phyloP scores from a whole-genome alignment of 805 yeast species.

The Ogataea pilisensis region DNA sequence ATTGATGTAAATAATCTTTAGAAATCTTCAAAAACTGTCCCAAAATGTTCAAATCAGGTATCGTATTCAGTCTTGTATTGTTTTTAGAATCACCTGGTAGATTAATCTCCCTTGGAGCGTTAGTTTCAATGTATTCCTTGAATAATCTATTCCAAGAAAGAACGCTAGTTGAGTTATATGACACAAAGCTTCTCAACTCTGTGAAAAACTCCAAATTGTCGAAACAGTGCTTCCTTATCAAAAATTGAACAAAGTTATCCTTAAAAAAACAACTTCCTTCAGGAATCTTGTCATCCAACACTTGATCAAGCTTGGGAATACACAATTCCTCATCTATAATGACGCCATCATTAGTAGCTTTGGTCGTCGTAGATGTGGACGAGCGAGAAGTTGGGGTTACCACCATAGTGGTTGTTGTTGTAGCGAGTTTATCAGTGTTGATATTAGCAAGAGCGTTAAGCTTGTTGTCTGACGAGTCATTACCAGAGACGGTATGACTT shows the following conservation, averaged over 20 bases:
- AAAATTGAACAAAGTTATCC: slow-evolving; percentile 25
- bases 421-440: neutral
- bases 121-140: slow-evolving; percentile 24
- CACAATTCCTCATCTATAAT: neutral
- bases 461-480: neutral
- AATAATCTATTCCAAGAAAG: slow-evolving; percentile 27
- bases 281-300: slow-evolving; percentile 24
- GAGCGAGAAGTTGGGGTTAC: neutral
- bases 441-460: neutral
- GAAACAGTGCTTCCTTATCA: slow-evolving; percentile 29
- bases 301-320: slow-evolving; percentile 27
- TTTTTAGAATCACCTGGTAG: slow-evolving; percentile 27
- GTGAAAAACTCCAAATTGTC: slow-evolving; percentile 34
- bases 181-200: slow-evolving; percentile 21
- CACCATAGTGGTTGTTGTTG: neutral
- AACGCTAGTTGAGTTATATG: slow-evolving; percentile 9
- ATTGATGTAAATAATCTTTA: slow-evolving; percentile 24
- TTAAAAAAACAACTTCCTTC: slow-evolving; percentile 22
- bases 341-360: no score
- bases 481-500: neutral
- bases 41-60: slow-evolving; percentile 21
- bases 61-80: slow-evolving; percentile 7
- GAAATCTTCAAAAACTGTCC: slow-evolving; percentile 19
- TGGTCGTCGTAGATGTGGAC: neutral
- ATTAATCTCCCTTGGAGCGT: slow-evolving; percentile 30